These are phyloP conservation scores for Epichloe hybrida DNA, from an alignment of 2,329 filamentous ascomycete genomes.

Conservation along the genomic window DNA sequence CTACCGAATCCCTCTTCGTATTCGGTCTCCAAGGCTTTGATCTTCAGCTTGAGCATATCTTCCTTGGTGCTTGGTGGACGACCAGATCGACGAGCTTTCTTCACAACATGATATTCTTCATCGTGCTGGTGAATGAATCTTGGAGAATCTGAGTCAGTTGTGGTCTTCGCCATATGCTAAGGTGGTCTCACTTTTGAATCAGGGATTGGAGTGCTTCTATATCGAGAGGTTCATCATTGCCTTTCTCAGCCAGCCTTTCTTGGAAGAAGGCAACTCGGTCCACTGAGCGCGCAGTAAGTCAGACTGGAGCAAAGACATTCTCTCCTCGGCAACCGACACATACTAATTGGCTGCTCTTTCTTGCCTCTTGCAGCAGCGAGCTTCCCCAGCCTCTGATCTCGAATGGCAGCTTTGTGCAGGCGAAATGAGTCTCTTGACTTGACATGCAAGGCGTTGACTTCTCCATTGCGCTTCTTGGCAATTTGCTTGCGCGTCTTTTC, in stretches of 20 bases:
- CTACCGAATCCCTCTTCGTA: conserved; percentile 69
- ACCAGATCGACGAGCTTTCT: conserved; percentile 60
- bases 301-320: background rate
- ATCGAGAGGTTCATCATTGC: conserved; percentile 31
- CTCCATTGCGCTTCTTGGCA: conserved; percentile 68
- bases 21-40: conserved; percentile 61
- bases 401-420: conserved; percentile 61
- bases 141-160: conserved; percentile 12
- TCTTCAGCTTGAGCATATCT: conserved; percentile 60
- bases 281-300: conserved; percentile 13
- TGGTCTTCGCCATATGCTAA: conserved; percentile 3
- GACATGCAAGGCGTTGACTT: conserved; percentile 65
- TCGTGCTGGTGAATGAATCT: conserved; percentile 57
- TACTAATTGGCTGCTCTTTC: conserved; percentile 62
- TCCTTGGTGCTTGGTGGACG: conserved; percentile 67
- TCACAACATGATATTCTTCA: conserved; percentile 52
- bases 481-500: conserved; percentile 83
- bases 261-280: conserved; percentile 51
- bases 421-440: conserved; percentile 78
- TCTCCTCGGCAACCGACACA: conserved; percentile 10
- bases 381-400: conserved; percentile 72
- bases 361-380: conserved; percentile 56
- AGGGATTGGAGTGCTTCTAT: conserved; percentile 44
- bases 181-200: conserved; percentile 40
- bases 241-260: conserved; percentile 41